Evolutionary conservation across 2,329 filamentous ascomycete species (phyloP), one percentile per base, ranked within the genome.

Genomic region (Alternaria conjuncta): DNA sequence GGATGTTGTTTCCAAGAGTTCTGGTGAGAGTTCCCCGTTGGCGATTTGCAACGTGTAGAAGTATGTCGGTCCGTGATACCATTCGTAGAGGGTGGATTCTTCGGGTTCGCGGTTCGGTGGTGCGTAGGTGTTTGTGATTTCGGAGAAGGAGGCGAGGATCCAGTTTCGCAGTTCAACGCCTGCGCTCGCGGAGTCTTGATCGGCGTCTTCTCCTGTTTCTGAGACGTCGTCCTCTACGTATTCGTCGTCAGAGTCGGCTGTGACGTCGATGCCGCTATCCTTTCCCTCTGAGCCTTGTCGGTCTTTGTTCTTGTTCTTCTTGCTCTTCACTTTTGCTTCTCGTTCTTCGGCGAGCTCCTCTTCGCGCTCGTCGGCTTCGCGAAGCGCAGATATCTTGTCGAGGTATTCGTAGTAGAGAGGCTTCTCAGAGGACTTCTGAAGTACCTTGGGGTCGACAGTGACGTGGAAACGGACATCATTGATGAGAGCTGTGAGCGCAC

Each of bases 401-500:
- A 71, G 60, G 23, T 71, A 70, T 18, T 68, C 65, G n/a, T 68
- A 65, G 53, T 68, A 71, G 3, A 70, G 25, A 4, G 58, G 60
- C 36, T 68, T 70, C 5, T 70, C 65, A 8, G 62, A 55, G 3
- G 63, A 64, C 30, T 67, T 67, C 49, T 67, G 64, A 2, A 70
- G 43, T 10, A 53, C 60, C 7, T 62, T 61, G 3, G 62, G 61
- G 18, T 65, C 45, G 10, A 62, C 62, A 3, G 51, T 65, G 47
- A 70, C 25, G 21, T 71, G 67, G 25, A 70, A 71, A 45, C 67
- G 69, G 12, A 71, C 65, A 49, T 70, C 67, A n/a, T 71, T 70
- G 41, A 66, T 63, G 7, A 71, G 63, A 4, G 65, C 56, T 26
- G 67, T 69, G 3, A 71, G n/a, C 4, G 65, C 63, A 11, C 55